phyloP scores from a whole-genome alignment of 768 basidiomycete genomes.

The Mycena amicta region DNA sequence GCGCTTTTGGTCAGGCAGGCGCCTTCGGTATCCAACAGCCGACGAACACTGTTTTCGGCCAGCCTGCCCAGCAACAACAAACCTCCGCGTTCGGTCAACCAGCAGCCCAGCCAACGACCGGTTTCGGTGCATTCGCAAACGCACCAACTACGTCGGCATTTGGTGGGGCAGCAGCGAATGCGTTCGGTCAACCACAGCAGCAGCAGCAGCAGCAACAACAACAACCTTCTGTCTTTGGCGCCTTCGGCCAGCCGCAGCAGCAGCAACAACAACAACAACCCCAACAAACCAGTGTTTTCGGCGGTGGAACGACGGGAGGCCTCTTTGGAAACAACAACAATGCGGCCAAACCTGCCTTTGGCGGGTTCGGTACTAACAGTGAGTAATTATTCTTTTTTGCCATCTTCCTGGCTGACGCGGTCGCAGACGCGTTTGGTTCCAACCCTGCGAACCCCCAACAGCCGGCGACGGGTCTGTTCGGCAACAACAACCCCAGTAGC shows the following conservation, averaged over 20 bases:
- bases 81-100: slow-evolving; percentile 40
- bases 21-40: slow-evolving; percentile 51
- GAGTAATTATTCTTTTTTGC: slow-evolving; percentile 1
- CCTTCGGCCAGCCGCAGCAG: slow-evolving; percentile 41
- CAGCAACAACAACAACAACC: slow-evolving; percentile 31
- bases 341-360: slow-evolving; percentile 38
- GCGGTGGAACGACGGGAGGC: slow-evolving; percentile 18
- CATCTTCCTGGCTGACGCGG: neutral
- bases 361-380: slow-evolving; percentile 37
- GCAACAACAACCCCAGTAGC: neutral
- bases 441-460: slow-evolving; percentile 14
- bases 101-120: slow-evolving; percentile 34
- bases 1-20: slow-evolving; percentile 59
- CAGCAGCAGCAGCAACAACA: slow-evolving; percentile 13
- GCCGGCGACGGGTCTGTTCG: slow-evolving; percentile 16
- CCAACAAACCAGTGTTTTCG: slow-evolving; percentile 29
- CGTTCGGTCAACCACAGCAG: slow-evolving; percentile 16
- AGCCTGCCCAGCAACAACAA: slow-evolving; percentile 39
- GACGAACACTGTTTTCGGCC: slow-evolving; percentile 49
- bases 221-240: slow-evolving; percentile 19
- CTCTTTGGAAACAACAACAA: slow-evolving; percentile 30
- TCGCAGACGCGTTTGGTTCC: slow-evolving; percentile 13
- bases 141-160: slow-evolving; percentile 35
- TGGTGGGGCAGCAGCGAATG: slow-evolving; percentile 1
- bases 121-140: slow-evolving; percentile 49